Conservation (phyloP, 148 eudicot genomes). For the Beta vulgaris region DNA sequence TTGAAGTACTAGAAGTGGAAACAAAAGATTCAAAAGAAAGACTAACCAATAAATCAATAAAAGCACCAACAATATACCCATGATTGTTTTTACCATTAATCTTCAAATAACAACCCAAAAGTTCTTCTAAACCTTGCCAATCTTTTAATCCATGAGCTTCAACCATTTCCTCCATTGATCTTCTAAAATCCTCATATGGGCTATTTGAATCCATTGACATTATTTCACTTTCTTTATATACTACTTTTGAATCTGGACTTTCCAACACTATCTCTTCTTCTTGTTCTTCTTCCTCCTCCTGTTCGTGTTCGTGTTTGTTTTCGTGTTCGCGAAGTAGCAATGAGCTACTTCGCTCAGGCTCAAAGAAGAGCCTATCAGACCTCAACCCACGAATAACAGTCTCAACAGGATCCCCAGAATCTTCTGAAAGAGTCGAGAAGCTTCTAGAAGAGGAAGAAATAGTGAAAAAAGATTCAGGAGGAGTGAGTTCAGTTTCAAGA, state of each 20-base stretch:
- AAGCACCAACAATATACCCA: conserved; percentile 75
- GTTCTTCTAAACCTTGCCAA: conserved; percentile 61
- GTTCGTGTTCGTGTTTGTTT: conserved; percentile 17
- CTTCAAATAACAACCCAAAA: conserved; percentile 60
- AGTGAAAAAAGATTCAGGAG: conserved; percentile 11
- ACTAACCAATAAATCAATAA: conserved; percentile 60
- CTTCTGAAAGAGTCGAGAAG: conserved; percentile 33
- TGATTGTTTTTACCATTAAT: conserved; percentile 58
- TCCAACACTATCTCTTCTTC: not conserved
- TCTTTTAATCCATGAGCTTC: conserved; percentile 67
- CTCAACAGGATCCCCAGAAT: conserved; percentile 37
- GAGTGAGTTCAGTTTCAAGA: conserved; percentile 5
- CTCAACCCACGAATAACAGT: conserved; percentile 45
- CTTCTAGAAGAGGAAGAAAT: conserved; percentile 22
- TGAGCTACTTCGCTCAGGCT: conserved; percentile 60
- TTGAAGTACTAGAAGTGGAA: conserved; percentile 23
- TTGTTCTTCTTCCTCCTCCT: not conserved
- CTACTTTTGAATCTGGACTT: not conserved
- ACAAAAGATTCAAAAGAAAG: conserved; percentile 23
- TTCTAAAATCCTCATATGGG: conserved; percentile 61
- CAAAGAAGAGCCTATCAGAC: conserved; percentile 68
- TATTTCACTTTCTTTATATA: conserved; percentile 40
- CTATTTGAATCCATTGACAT: conserved; percentile 63
- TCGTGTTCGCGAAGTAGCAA: conserved; percentile 23
- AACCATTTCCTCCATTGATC: conserved; percentile 89